phyloP scores from a whole-genome alignment of 306 rosid genomes.

The Cucurbita moschata region DNA sequence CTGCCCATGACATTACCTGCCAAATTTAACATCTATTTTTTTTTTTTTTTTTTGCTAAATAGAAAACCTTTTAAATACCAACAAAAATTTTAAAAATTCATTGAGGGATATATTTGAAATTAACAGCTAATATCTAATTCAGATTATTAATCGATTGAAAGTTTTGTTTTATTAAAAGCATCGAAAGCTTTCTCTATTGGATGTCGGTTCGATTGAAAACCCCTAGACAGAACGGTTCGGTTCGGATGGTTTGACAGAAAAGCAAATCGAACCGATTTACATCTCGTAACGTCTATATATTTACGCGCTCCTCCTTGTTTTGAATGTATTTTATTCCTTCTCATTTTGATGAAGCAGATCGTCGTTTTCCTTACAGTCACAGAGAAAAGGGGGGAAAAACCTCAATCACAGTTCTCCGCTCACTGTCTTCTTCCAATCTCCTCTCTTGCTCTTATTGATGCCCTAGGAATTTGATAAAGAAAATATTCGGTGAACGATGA shows the following conservation, averaged over 20 bases:
- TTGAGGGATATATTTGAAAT: too few species aligned
- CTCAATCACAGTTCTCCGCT: neutral
- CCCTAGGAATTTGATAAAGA: neutral
- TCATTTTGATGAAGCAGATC: neutral
- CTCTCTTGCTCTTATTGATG: neutral
- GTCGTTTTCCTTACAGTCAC: neutral
- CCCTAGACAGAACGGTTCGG: neutral
- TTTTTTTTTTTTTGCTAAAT: too few species aligned
- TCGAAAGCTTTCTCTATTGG: too few species aligned
- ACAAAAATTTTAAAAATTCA: too few species aligned
- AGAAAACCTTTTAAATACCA: too few species aligned
- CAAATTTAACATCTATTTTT: too few species aligned
- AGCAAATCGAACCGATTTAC: neutral
- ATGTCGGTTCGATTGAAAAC: too few species aligned
- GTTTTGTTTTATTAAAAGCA: too few species aligned
- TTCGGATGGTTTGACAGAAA: neutral
- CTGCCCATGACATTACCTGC: too few species aligned
- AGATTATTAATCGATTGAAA: too few species aligned
- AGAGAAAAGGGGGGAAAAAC: neutral
- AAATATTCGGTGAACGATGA: constrained; percentile 24
- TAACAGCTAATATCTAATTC: too few species aligned
- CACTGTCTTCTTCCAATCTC: neutral
- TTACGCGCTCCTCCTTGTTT: neutral
- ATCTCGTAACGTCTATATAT: neutral
- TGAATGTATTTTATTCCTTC: neutral